Evolutionary conservation across 768 basidiomycete species (phyloP).

Genomic region (Lanmaoa pseudosensibilis): DNA sequence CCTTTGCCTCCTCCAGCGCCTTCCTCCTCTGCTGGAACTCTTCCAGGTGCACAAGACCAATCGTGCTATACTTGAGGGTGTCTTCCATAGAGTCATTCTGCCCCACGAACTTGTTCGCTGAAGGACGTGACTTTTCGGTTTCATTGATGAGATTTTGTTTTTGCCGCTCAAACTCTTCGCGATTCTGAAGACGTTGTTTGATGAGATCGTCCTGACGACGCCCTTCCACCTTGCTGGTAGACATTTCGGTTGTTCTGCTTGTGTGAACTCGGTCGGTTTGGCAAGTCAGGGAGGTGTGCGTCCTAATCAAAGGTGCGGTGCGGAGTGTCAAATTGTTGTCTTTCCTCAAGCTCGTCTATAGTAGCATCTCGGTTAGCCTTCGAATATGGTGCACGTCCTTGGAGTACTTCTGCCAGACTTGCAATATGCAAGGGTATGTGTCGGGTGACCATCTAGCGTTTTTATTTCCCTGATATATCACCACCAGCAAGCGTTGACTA

Average conservation of each 20-base stretch:
- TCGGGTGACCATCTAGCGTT: not conserved
- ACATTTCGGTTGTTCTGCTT: constrained; percentile 48
- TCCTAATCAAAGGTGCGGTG: not conserved
- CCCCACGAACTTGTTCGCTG: constrained; percentile 85
- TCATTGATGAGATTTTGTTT: constrained; percentile 81
- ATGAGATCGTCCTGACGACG: constrained; percentile 81
- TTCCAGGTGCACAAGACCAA: constrained; percentile 88
- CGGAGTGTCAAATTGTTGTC: constrained; percentile 29
- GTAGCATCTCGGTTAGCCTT: not conserved
- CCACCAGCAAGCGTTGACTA: constrained; percentile 80
- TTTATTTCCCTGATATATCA: not conserved
- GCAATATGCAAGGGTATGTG: constrained; percentile 70
- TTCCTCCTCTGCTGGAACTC: constrained; percentile 90
- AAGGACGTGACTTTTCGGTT: constrained; percentile 90
- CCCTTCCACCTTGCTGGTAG: constrained; percentile 76
- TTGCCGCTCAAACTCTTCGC: constrained; percentile 80
- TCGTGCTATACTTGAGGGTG: constrained; percentile 82
- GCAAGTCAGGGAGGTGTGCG: no score
- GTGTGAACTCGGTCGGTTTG: constrained; percentile 8
- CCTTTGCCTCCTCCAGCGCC: constrained; percentile 88
- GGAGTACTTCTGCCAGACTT: constrained; percentile 81
- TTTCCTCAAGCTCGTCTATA: no score
- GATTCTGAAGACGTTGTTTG: constrained; percentile 78
- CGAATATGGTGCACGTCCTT: constrained; percentile 78
- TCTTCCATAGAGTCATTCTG: constrained; percentile 96